Percentiles rank a stretch among this genome's conserved stretches.
Conservation (phyloP, 495 filamentous ascomycete genomes). For the Penicillium manginii region DNA sequence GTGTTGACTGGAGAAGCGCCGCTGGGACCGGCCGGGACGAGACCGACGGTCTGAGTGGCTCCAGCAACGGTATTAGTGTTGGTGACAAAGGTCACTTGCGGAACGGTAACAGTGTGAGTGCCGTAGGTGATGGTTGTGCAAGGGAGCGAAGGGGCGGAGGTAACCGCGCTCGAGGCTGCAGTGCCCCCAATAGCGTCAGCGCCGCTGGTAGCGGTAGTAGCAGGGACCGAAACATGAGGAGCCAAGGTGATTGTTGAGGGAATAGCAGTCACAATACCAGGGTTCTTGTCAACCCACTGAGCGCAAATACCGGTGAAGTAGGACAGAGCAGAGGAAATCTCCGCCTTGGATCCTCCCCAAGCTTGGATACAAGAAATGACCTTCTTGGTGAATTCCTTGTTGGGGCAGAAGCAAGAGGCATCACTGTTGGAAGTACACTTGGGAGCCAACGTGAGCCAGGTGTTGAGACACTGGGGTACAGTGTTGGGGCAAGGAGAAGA, state of each 20-base stretch:
- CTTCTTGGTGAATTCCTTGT: constrained; percentile 72
- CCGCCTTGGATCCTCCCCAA: constrained; percentile 67
- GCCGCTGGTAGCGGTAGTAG: constrained; percentile 16
- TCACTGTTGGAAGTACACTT: constrained; percentile 86
- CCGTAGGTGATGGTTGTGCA: constrained; percentile 66
- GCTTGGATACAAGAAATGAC: constrained; percentile 82
- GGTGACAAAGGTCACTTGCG: constrained; percentile 75
- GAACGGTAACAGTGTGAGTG: constrained; percentile 69
- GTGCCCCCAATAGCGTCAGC: constrained; percentile 1
- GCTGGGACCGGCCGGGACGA: constrained; percentile 28
- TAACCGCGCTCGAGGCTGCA: constrained; percentile 33
- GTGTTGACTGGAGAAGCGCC: constrained; percentile 25
- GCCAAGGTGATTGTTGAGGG: constrained; percentile 63
- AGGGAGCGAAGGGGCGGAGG: constrained; percentile 41
- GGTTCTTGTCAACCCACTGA: constrained; percentile 72
- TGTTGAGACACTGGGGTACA: constrained; percentile 91
- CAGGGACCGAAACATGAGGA: constrained; percentile 36
- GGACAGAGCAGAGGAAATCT: constrained; percentile 70
- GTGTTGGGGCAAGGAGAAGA: constrained; percentile 64
- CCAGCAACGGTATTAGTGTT: constrained; percentile 45
- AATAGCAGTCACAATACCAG: constrained; percentile 77
- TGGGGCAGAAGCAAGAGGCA: constrained; percentile 83
- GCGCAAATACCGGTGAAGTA: constrained; percentile 95
- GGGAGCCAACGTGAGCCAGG: constrained; percentile 71
- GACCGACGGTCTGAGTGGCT: constrained; percentile 50